Evolutionary conservation across 2,329 filamentous ascomycete species (phyloP), one percentile per base, ranked within the genome.

Genomic region (Penicillium carneum): DNA sequence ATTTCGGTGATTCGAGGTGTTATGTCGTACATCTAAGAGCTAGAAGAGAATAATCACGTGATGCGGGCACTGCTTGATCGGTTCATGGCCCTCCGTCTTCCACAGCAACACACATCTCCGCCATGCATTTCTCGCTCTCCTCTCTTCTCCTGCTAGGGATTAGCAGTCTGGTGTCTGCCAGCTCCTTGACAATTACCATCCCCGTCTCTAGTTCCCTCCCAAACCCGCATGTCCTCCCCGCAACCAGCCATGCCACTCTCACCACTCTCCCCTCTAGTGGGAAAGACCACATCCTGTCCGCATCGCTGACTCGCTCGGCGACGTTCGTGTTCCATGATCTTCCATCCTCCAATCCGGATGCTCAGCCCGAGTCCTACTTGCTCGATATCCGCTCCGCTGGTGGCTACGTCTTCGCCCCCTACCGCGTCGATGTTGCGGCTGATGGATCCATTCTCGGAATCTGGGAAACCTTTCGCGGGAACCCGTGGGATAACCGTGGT

Each of bases 401-500:
- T 33, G 90, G 91, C 58, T 87, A 90, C 76, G 84, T 84, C 55
- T 98, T 97, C 75, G 86, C 87, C 69, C 90, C 92, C 11, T 82
- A 96, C 76, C 85, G 94, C 46, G 85, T 98, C 33, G 95, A 98
- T 73, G 64, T 77, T 53, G 76, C 79, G 39, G 74, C 78, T 23
- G 75, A 79, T 68, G 76, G 77, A 60, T 77, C 82, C 41, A 76
- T 83, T 48, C 82, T 92, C 3, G 80, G 84, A 43, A 88, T 88
- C 31, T 95, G 91, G 89, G 91, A 94, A 82, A 96, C 92, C 29
- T 96, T 89, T 75, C 84, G 92, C 49, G 93, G 92, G 0, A 94
- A 96, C 71, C 91, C 95, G 69, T 97, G 94, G 93, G 87, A 84
- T 18, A 96, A 97, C 75, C 90, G 88, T 72, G 94, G 93, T 16